Evolutionary conservation across 164 flowering plant species (phyloP).

Genomic region (Aristolochia fimbriata): DNA sequence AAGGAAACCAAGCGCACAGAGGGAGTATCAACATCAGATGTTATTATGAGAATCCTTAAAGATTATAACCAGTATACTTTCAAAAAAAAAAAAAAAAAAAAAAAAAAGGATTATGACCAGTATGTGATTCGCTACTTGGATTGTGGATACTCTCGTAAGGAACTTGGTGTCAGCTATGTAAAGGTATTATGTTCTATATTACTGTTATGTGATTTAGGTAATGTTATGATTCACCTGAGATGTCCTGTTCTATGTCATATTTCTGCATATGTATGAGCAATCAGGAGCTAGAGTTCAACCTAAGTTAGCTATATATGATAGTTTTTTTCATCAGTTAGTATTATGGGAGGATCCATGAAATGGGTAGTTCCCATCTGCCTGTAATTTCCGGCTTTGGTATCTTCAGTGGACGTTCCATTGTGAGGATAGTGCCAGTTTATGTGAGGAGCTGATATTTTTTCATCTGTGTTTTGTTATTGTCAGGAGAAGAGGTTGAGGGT

Average conservation of each 20-base stretch:
- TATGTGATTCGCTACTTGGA: conserved; percentile 95
- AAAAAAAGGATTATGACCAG: no score
- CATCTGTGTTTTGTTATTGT: conserved; percentile 1
- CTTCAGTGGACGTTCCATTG: no score
- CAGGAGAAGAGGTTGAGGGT: conserved; percentile 94
- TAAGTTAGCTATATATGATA: no score
- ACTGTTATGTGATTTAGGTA: not conserved
- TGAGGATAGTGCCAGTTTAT: no score
- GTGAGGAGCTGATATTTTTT: no score
- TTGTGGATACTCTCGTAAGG: conserved; percentile 90
- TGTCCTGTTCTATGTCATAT: not conserved
- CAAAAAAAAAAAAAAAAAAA: no score
- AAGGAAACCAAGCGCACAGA: conserved; percentile 81
- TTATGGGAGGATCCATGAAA: no score
- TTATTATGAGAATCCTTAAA: conserved; percentile 88
- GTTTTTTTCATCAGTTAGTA: no score
- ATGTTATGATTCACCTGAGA: not conserved
- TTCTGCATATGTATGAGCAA: no score
- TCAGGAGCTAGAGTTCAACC: no score
- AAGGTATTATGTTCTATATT: conserved; percentile 38
- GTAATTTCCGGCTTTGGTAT: no score
- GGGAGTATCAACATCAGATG: conserved; percentile 79
- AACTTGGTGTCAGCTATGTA: conserved; percentile 88
- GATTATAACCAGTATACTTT: conserved; percentile 96
- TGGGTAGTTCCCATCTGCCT: no score